Evolutionary conservation across 2,329 filamentous ascomycete genomes (phyloP), one percentile per base, ranked within the genome.

Genomic region (Moelleriella libera): DNA sequence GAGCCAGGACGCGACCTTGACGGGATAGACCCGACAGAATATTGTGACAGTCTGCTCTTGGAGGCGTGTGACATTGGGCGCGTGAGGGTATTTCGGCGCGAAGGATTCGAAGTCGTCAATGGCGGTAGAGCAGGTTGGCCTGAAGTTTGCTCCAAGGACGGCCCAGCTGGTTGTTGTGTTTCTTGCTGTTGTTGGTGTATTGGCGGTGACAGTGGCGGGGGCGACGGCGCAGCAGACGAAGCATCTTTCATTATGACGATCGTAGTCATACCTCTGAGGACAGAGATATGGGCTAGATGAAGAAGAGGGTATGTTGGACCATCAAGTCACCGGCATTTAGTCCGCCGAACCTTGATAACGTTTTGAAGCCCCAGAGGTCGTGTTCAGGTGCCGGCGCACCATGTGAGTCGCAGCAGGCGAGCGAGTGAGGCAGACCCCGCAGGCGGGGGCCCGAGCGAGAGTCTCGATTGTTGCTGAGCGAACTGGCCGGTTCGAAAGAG

Each of bases 21-120:
- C 45, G 75, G 75, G 50, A 72, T 74, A 12, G 86, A 89, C 50
- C 78, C 69, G 57, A 74, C 81, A 52, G 86, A 92, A 68, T 89
- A 90, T 59, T 87, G 85, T 52, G 88, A 94, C 57, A 94, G 72
- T 48, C 88, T 79, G 61, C 86, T 85, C 66, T 82, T 89, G 52
- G 83, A 82, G 57, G 82, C 85, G 59, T 88, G 85, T 58, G 85
- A 88, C 65, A 78, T 76, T 55, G 85, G 82, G 55, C 80, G 58
- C 57, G 82, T 73, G 50, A 77, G 64, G 58, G 71, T 76, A 59
- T 81, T 72, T 61, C 77, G 75, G 59, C 75, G 80, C 52, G 72
- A 62, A 47, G 70, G 66, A 49, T 76, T 70, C 46, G 78, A 77
- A 47, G 76, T 78, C 55, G 78, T 72, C 52, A 80, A 61, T 40